Conservation (phyloP, 345 rosid genomes). For the Nasturtium officinale region DNA sequence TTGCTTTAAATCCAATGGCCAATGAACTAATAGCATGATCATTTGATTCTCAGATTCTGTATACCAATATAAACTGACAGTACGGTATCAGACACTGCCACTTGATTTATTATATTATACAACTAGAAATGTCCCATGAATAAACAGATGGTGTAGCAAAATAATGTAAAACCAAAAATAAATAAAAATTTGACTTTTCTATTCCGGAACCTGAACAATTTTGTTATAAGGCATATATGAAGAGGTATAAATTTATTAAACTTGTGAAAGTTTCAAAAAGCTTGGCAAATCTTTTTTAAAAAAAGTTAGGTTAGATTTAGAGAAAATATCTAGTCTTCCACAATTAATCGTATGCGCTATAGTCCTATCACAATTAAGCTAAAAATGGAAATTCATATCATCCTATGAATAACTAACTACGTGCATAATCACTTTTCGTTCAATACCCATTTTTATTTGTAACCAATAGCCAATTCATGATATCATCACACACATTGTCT, state of each 20-base stretch:
- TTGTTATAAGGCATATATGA: neutral
- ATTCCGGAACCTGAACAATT: neutral
- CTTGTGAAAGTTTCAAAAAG: neutral
- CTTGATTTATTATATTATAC: too few relatives aligned
- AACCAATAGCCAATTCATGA: neutral
- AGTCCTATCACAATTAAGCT: neutral
- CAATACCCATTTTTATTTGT: neutral
- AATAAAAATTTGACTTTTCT: too few relatives aligned
- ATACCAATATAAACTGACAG: too few relatives aligned
- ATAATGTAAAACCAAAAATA: too few relatives aligned
- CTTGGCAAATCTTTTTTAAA: too few relatives aligned
- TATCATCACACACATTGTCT: neutral
- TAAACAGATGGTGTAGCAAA: too few relatives aligned
- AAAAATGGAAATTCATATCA: neutral
- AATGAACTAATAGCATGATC: too few relatives aligned
- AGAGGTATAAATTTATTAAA: neutral
- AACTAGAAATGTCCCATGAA: too few relatives aligned
- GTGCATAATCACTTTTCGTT: neutral
- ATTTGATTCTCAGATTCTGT: too few relatives aligned
- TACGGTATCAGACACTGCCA: too few relatives aligned
- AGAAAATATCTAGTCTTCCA: neutral
- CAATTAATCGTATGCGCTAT: neutral
- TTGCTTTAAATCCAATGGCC: too few relatives aligned
- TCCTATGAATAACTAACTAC: neutral
- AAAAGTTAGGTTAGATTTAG: too few relatives aligned